Evolutionary conservation across 305 asterid genomes (phyloP).

Genomic region (Plantago lanceolata): DNA sequence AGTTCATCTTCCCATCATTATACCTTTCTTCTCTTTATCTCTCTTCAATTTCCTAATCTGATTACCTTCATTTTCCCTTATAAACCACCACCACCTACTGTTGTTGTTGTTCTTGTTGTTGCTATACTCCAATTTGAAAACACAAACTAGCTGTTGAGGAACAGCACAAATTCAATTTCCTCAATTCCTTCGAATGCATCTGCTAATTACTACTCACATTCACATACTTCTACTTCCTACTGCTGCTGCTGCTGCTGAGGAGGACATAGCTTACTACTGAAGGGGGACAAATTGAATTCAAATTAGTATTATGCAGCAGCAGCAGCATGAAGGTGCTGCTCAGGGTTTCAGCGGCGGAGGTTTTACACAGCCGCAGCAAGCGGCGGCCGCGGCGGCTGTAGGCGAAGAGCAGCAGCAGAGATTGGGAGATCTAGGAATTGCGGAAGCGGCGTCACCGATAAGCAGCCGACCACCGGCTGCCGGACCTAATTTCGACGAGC

Average conservation of each 20-base stretch:
- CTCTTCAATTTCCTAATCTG: not conserved
- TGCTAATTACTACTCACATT: not conserved
- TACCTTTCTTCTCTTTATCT: not conserved
- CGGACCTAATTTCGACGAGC: conserved; percentile 26
- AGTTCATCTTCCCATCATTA: not conserved
- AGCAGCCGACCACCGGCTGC: conserved; percentile 39
- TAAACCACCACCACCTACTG: too few relatives aligned
- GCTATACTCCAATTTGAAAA: too few relatives aligned
- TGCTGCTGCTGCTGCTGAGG: not conserved
- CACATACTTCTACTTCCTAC: not conserved
- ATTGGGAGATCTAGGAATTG: conserved; percentile 40
- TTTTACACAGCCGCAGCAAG: not conserved
- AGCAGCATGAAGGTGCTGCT: not conserved
- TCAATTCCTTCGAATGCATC: not conserved
- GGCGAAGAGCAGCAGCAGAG: conserved; percentile 24
- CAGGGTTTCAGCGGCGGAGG: not conserved
- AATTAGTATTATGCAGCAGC: not conserved
- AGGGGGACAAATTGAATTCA: not conserved
- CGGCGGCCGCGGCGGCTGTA: conserved; percentile 12
- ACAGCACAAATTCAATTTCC: not conserved
- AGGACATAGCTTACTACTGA: not conserved
- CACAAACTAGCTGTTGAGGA: too few relatives aligned
- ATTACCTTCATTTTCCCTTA: too few relatives aligned
- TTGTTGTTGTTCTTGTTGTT: too few relatives aligned
- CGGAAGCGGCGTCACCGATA: conserved; percentile 41